Percentiles rank a stretch among this genome's conserved stretches.
These are phyloP conservation scores for Diaporthe ilicicola DNA, from an alignment of 2,329 filamentous ascomycete genomes.

Conservation along the genomic window DNA sequence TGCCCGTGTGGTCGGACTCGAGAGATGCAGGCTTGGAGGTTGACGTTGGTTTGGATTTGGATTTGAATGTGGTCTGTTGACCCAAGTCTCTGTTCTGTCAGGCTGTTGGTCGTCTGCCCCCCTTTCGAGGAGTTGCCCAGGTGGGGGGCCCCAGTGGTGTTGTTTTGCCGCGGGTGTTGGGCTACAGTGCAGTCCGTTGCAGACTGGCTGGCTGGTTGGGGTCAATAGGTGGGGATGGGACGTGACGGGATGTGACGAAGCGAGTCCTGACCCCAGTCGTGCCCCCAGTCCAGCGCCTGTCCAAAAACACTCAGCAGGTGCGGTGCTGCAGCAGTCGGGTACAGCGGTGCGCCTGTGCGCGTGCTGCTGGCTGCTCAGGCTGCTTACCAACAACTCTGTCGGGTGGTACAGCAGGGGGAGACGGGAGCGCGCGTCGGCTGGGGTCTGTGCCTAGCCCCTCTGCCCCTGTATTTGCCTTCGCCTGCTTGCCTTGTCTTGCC, in stretches of 20 bases:
- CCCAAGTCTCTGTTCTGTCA: background rate
- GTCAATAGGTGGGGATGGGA: background rate
- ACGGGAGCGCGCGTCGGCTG: too few relatives aligned
- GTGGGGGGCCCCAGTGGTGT: background rate
- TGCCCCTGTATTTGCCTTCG: too few relatives aligned
- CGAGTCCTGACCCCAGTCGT: background rate
- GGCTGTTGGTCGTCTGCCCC: background rate
- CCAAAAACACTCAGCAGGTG: background rate
- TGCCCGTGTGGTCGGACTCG: constrained; percentile 6
- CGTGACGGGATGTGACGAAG: background rate
- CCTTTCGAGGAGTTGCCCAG: background rate
- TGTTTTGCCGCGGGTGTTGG: background rate
- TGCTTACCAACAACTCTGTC: background rate
- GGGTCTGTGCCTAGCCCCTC: too few relatives aligned
- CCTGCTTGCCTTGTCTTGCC: too few relatives aligned
- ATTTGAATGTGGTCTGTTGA: background rate
- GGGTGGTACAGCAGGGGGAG: too few relatives aligned
- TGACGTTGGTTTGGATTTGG: background rate
- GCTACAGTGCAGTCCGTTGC: background rate
- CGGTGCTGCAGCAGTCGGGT: too few relatives aligned
- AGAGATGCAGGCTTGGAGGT: background rate
- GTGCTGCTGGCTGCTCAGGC: background rate
- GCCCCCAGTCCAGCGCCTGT: background rate
- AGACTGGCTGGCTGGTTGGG: background rate
- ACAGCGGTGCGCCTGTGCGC: too few relatives aligned